Evolutionary conservation across 345 rosid species (phyloP).

Genomic region (Eucalyptus coolabah): DNA sequence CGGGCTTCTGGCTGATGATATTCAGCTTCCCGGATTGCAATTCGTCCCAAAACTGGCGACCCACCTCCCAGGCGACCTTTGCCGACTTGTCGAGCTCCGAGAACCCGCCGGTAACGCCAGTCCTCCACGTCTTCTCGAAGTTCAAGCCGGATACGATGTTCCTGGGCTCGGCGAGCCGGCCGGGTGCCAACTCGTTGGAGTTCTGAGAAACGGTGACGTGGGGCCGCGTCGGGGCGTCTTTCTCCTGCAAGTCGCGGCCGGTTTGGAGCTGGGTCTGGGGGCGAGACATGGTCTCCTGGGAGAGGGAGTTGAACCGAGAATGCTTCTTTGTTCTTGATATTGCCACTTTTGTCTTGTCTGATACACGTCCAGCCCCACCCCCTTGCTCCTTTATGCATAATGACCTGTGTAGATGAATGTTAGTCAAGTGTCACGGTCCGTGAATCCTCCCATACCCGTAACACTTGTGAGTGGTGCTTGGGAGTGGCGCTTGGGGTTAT

Average conservation of each 20-base stretch:
- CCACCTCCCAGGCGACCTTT: conserved; percentile 60
- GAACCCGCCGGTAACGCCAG: conserved; percentile 46
- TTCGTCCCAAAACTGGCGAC: conserved; percentile 61
- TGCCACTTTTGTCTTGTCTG: background rate
- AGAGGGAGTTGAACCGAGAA: conserved; percentile 13
- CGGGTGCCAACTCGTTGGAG: conserved; percentile 12
- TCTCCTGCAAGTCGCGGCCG: conserved; percentile 26
- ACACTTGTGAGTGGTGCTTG: no score
- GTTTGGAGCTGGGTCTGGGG: conserved; percentile 43
- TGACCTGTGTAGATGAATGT: background rate
- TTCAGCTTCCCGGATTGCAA: conserved; percentile 31
- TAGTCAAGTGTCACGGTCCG: no score
- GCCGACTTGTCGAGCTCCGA: conserved; percentile 74
- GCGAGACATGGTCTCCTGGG: conserved; percentile 35
- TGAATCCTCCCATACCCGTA: no score
- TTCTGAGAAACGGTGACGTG: conserved; percentile 21
- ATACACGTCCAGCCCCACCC: background rate
- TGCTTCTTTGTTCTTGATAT: background rate
- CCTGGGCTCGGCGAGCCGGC: background rate
- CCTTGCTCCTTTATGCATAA: background rate
- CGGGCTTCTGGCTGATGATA: background rate
- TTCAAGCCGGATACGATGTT: conserved; percentile 37
- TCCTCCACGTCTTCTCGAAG: conserved; percentile 35
- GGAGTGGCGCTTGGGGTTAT: no score
- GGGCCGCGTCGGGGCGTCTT: conserved; percentile 49